Evolutionary conservation across 1,284 basidiomycete genomes (phyloP).

Genomic region (Rhodotorula sp.): DNA sequence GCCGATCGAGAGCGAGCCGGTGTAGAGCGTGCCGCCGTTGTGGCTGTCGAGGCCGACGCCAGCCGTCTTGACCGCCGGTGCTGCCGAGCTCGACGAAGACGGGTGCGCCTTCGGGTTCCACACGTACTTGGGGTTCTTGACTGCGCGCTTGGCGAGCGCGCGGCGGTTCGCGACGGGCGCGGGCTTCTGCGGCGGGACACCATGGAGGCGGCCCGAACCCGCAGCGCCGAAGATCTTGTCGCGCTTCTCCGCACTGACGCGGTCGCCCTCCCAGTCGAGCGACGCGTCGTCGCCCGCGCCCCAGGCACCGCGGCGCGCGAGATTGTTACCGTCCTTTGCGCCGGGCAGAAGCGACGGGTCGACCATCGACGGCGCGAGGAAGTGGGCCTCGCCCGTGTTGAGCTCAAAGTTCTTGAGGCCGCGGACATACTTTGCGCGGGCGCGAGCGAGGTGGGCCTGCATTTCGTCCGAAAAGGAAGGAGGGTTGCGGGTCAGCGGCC

Average conservation of each 20-base stretch:
- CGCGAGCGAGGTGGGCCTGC: conserved; percentile 43
- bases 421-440: conserved; percentile 40
- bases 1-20: conserved; percentile 41
- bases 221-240: conserved; percentile 1
- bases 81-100: not conserved
- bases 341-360: conserved; percentile 20
- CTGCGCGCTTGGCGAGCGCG: conserved; percentile 11
- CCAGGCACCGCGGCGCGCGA: conserved; percentile 12
- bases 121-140: conserved; percentile 27
- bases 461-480: too few relatives aligned
- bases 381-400: conserved; percentile 36
- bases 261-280: conserved; percentile 10
- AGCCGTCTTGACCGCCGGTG: conserved; percentile 5
- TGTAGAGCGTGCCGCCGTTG: conserved; percentile 33
- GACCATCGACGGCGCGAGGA: conserved; percentile 28
- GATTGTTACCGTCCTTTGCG: not conserved
- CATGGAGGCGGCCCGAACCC: conserved; percentile 5
- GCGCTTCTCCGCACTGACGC: not conserved
- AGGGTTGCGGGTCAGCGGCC: not conserved
- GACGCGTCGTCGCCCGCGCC: conserved; percentile 4
- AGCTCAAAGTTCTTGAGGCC: conserved; percentile 36
- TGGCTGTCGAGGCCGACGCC: conserved; percentile 15
- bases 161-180: conserved; percentile 15
- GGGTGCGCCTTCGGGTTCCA: conserved; percentile 17
- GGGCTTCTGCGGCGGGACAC: not conserved